Percentiles rank a stretch among this genome's conserved stretches.
Conservation (phyloP, 352 stramenopile species). For the Globisporangium middletonii region DNA sequence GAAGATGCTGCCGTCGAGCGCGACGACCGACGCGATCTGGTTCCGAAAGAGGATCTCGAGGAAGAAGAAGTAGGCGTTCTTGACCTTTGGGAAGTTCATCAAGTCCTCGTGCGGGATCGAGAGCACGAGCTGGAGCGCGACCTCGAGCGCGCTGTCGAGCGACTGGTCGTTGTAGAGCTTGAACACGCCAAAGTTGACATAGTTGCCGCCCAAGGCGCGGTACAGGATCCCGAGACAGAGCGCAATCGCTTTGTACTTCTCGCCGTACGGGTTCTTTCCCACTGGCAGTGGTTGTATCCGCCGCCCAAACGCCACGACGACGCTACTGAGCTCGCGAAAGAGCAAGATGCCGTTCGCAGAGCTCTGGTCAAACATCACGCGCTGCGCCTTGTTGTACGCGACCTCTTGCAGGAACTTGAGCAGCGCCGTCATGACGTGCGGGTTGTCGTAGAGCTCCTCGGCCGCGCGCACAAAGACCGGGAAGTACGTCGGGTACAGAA, state of each 20-base stretch:
- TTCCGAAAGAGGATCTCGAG: slow-evolving; percentile 98
- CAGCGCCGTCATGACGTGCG: slow-evolving; percentile 93
- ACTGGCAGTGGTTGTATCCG: slow-evolving; percentile 81
- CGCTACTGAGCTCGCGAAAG: slow-evolving; percentile 94
- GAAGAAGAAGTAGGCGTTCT: slow-evolving; percentile 97
- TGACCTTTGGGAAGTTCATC: slow-evolving; percentile 97
- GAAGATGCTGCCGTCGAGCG: slow-evolving; percentile 92
- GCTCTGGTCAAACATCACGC: slow-evolving; percentile 97
- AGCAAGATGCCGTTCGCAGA: slow-evolving; percentile 97
- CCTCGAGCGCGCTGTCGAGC: slow-evolving; percentile 91
- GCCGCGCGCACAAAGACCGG: slow-evolving; percentile 92
- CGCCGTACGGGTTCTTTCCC: slow-evolving; percentile 90
- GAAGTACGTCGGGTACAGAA: slow-evolving; percentile 96
- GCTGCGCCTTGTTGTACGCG: slow-evolving; percentile 93
- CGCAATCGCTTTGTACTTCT: slow-evolving; percentile 97
- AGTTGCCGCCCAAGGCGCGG: slow-evolving; percentile 89
- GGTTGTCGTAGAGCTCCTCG: slow-evolving; percentile 92
- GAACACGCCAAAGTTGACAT: slow-evolving; percentile 99
- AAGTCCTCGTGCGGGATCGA: slow-evolving; percentile 95
- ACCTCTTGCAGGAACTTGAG: slow-evolving; percentile 97
- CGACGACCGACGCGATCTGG: slow-evolving; percentile 93
- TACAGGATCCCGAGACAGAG: slow-evolving; percentile 91
- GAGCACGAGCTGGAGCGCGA: slow-evolving; percentile 93
- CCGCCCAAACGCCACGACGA: slow-evolving; percentile 94
- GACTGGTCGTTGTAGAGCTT: slow-evolving; percentile 97